Evolutionary conservation across 371 early-diverging fungal genomes (phyloP), one percentile per base, ranked within the genome.

Genomic region (Syncephalastrum sp.): DNA sequence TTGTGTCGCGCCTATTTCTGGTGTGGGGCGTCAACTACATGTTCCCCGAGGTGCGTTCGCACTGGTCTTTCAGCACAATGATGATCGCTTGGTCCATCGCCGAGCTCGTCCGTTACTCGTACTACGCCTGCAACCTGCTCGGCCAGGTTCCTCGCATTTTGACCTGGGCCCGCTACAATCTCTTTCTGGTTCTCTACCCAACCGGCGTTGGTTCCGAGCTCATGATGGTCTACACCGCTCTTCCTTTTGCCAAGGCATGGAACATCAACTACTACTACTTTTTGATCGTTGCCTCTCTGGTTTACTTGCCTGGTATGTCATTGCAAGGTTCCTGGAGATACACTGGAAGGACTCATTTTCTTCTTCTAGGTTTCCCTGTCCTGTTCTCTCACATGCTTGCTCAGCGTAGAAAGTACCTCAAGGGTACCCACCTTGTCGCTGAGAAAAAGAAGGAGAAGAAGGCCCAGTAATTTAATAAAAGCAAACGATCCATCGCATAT

Each of bases 21-120:
- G 91, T 92, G 16, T 94, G 93, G 91, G 88, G 84, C 33, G 82
- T 91, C 29, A 77, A 88, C 59, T 81, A 85, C 42, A 49, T 77
- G 33, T 91, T 91, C 60, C 81, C 85, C 42, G 70, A 79, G 67
- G 83, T 89, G 47, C 83, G 80, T 41, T 63, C 78, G 1, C 84
- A 86, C 54, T 81, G 83, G 72, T 84, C 84, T 10, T 88, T 89
- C 60, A 79, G 88, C 41, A 82, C 89, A 43, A 94, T 95, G 94
- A 77, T 90, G n/a, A 67, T 90, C 57, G 95, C 96, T 15, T 97
- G 97, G 97, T 84, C 81, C 45, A 77, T 97, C 60, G 93, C 96
- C 51, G 97, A 97, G 75, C 78, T 85, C 56, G 79, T 93, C 41
- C 89, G 97, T 51, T 96, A 96, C 73, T 67, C 84, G 8, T 95